Evolutionary conservation across 2,329 filamentous ascomycete species (phyloP), one percentile per base, ranked within the genome.

Genomic region (Aspergillus persii): DNA sequence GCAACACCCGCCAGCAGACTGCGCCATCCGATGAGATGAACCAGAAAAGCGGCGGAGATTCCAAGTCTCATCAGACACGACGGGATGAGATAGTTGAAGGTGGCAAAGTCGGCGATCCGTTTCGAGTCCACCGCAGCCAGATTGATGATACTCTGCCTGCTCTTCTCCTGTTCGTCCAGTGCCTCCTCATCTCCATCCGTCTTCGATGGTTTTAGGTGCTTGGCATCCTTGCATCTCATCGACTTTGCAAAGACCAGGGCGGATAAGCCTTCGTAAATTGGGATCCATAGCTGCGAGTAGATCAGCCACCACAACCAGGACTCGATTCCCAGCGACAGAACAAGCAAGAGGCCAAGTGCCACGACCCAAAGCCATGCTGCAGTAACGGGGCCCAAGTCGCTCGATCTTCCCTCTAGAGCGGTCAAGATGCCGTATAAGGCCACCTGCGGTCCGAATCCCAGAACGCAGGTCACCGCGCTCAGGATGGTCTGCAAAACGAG

Each of bases 201-300:
- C 27, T 62, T 67, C 91, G 8, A 58, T 39, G 49, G 59, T 63
- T 46, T 69, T 5, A 62, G 54, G 8, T 68, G 50, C 26, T 72
- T 73, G 46, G 90, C 85, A 71, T 93, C 90, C 71, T 94, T 94
- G 52, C 88, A 84, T 48, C 88, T 83, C 80, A 92, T 86, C 0
- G 89, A 84, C 72, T 95, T 95, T 60, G 88, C 84, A 66, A 93
- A 94, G 15, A 94, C 84, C 7, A 92, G 80, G 0, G 89, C 83
- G 1, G 88, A 86, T 2, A 95, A 77, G 66, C 92, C 87, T 30
- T 86, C 83, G 54, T 89, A 85, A 15, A 93, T 78, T 0, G 89
- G 88, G 27, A 91, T 80, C 50, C 82, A 81, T 9, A 93, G 71
- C 54, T 85, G 82, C 0, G 83, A 81, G 73, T 83, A 87, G 0